These are phyloP conservation scores for Paecilomyces fulvus DNA, from an alignment of 2,329 filamentous ascomycete species.

Conservation along the genomic window DNA sequence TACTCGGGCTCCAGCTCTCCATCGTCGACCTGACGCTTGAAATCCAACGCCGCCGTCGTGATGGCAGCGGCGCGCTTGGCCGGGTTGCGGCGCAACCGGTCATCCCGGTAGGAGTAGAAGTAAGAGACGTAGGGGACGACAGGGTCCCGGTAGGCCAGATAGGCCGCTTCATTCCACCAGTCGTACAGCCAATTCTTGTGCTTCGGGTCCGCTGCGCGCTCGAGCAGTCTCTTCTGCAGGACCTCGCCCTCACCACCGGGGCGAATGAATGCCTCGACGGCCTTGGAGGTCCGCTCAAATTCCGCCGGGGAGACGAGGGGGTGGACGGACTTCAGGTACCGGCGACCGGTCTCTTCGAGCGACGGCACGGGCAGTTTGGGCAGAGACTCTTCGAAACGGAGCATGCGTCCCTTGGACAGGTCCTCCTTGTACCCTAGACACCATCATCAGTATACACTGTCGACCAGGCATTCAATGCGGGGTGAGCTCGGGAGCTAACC, in stretches of 20 bases:
- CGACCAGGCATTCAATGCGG: neutral
- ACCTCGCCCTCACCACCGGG: conserved; percentile 75
- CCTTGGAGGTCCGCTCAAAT: conserved; percentile 59
- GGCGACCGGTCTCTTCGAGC: conserved; percentile 55
- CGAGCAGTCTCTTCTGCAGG: conserved; percentile 80
- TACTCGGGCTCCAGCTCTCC: conserved; percentile 89
- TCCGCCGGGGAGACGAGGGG: conserved; percentile 52
- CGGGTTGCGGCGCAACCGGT: conserved; percentile 76
- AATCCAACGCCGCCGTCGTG: conserved; percentile 75
- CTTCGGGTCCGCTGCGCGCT: conserved; percentile 68
- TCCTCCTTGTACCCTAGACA: conserved; percentile 56
- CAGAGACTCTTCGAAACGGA: conserved; percentile 59
- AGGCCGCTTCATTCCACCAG: conserved; percentile 97
- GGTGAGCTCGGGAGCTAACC: conserved; percentile 26
- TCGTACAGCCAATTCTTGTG: conserved; percentile 91
- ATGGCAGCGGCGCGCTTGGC: conserved; percentile 90
- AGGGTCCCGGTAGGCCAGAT: conserved; percentile 87
- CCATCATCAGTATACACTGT: neutral
- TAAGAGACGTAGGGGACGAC: conserved; percentile 98
- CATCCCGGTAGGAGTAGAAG: conserved; percentile 97
- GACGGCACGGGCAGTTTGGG: conserved; percentile 55
- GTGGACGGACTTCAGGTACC: conserved; percentile 60
- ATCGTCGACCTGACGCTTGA: conserved; percentile 84
- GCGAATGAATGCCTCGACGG: conserved; percentile 78
- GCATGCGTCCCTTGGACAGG: conserved; percentile 53